Evolutionary conservation across 73 alveolate genomes (phyloP).

Genomic region (Paramecium biaurelia): DNA sequence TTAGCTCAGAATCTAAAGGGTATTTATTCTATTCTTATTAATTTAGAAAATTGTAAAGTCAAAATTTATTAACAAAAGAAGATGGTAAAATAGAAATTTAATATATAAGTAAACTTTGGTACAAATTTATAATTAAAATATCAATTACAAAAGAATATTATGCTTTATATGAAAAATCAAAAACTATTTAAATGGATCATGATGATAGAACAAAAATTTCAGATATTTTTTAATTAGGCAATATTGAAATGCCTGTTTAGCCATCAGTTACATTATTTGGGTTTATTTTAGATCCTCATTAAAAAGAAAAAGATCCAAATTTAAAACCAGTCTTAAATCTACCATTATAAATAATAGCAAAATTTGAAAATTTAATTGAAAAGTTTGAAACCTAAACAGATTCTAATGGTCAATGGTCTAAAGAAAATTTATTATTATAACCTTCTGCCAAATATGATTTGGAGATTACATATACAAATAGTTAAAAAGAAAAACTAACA

Average conservation of each 20-base stretch:
- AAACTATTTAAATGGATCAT: neutral
- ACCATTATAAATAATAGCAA: neutral
- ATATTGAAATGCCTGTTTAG: neutral
- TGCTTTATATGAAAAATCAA: neutral
- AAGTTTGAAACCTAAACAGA: neutral
- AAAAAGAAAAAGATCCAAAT: neutral
- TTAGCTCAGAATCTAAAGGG: neutral
- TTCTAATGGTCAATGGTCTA: neutral
- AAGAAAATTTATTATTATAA: neutral
- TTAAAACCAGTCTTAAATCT: neutral
- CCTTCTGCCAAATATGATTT: neutral
- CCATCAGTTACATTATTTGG: neutral
- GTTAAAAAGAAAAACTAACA: neutral
- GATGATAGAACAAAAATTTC: neutral
- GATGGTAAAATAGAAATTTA: neutral
- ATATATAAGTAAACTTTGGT: neutral
- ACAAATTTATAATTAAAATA: neutral
- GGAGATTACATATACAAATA: neutral
- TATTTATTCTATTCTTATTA: neutral
- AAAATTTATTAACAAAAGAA: neutral
- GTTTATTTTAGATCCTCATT: neutral
- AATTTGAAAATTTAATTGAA: neutral
- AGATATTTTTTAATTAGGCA: neutral
- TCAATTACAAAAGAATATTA: neutral
- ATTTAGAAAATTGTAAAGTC: neutral